Base-by-base conservation (phyloP, 768 basidiomycete species). In the Phylloporus rhodoxanthus region DNA sequence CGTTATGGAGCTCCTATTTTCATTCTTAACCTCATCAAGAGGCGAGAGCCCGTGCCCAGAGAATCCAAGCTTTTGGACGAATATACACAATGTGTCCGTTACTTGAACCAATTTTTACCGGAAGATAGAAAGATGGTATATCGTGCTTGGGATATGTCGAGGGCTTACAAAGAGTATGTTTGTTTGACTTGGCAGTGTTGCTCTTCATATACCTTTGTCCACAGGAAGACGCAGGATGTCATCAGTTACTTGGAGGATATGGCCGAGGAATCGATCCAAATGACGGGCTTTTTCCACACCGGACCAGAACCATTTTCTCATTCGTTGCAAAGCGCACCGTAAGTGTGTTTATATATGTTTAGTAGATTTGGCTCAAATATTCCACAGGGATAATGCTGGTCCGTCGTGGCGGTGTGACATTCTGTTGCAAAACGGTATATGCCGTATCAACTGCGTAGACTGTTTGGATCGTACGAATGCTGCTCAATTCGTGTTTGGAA, bases 381-480 rank as follows among this genome's bases (percentile, higher is more conserved):
- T 45, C 53, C 63, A 40, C 56, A 68, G 64, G 28, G 68, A 71
- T 28, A 62, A 55, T 15, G 58, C 68, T 6, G 55, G 70, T 28
- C 14, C 34, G 2, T 51, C 42, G 1, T 87, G 84, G 79, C 80
- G 90, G 8, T 71, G 68, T 47, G 75, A 71, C 2, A 90, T 96
- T 55, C 76, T 81, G 2, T 70, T 99, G 9, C 96, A 99, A 68
- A 91, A 87, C 40, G 96, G 96, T 1, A 81, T 98, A 23, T 89
- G 90, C 51, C 79, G 96, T 14, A 92, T 84, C 0, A 99, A 99
- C 61, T 99, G 96, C 60, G 93, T 99, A 0, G 95, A 99, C 61
- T 99, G 95, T 61, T 72, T 99, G 13, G 93, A 96, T 67, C 82
- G 95, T 10, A 98, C 95, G 4, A 98, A 98, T 59, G 91, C 92